Base-by-base conservation (phyloP, 2,329 filamentous ascomycete species). In the Penicillium sp. region DNA sequence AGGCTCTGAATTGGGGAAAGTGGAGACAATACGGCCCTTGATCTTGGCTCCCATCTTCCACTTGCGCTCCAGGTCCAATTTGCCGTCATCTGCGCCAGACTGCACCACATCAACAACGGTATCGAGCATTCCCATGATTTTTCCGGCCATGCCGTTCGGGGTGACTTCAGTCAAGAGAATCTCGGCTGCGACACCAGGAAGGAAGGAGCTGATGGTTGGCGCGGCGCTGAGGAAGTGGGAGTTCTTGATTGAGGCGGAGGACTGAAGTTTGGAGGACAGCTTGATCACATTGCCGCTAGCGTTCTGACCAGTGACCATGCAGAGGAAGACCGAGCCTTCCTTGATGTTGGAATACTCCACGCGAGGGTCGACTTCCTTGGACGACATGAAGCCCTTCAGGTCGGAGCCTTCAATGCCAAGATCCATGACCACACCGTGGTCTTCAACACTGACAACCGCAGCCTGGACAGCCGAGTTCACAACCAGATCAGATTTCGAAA, bases 391-490 rank as follows among this genome's bases (percentile, higher is more conserved):
- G 2, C 91, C 95, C 63, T 88, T 89, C 56, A 93, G 76, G 40
- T 86, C 84, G 35, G 84, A 80, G 57, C 88, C 86, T 38, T 88
- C 83, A 7, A 98, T 82, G 19, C 92, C 92, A 40, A 98, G 80
- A 69, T 97, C 92, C 92, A 99, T 97, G 59, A 98, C 87, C 61
- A 95, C 85, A 64, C 95, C 95, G 73, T 97, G 93, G 71, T 99
- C 96, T 78, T 99, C 94, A n/a, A 96, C 90, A 77, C 94, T 99
- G 55, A 86, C 80, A 28, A 99, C 89, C 0, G 93, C 90, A 1
- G 93, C 94, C 84, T 98, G 96, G 22, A 98, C 82, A 50, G 91
- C 93, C 66, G 83, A 85, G 72, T 96, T 90, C 44, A 85, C 79
- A 10, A 95, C 88, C 10, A 97, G 78, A 70, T 92, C 92, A 44